These are phyloP conservation scores for Zopfochytrium polystomum DNA, from an alignment of 371 early-diverging fungal genomes.

Conservation along the genomic window DNA sequence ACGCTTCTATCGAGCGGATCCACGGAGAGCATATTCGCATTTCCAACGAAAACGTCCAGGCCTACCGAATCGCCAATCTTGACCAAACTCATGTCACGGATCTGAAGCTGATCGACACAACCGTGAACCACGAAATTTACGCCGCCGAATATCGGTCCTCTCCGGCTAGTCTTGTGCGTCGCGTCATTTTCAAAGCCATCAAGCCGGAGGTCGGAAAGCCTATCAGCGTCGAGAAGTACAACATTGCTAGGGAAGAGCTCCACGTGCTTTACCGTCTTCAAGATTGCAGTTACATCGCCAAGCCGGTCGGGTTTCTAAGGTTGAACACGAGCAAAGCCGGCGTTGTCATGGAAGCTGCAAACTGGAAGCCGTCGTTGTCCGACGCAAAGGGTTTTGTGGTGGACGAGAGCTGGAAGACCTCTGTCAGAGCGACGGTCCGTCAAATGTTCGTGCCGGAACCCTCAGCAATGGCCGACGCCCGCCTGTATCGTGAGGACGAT, in stretches of 20 bases:
- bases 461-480: too few relatives aligned
- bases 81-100: not conserved
- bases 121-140: not conserved
- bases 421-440: too few relatives aligned
- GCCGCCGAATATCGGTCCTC: too few relatives aligned
- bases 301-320: slow-evolving; percentile 1
- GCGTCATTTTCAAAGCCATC: slow-evolving; percentile 13
- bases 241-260: not conserved
- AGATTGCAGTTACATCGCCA: slow-evolving; percentile 5
- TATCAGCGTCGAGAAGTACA: not conserved
- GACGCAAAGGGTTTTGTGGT: too few relatives aligned
- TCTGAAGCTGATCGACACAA: not conserved
- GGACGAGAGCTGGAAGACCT: too few relatives aligned
- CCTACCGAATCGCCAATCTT: not conserved
- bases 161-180: too few relatives aligned
- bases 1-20: not conserved
- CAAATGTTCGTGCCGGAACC: too few relatives aligned
- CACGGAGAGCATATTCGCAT: not conserved
- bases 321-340: slow-evolving; percentile 1
- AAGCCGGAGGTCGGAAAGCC: slow-evolving; percentile 4
- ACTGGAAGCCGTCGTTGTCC: too few relatives aligned
- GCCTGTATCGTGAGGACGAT: not conserved
- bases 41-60: not conserved
- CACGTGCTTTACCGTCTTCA: not conserved
- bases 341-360: slow-evolving; percentile 4